phyloP scores from a whole-genome alignment of 2,329 filamentous ascomycete genomes.

The Aspergillus felis region DNA sequence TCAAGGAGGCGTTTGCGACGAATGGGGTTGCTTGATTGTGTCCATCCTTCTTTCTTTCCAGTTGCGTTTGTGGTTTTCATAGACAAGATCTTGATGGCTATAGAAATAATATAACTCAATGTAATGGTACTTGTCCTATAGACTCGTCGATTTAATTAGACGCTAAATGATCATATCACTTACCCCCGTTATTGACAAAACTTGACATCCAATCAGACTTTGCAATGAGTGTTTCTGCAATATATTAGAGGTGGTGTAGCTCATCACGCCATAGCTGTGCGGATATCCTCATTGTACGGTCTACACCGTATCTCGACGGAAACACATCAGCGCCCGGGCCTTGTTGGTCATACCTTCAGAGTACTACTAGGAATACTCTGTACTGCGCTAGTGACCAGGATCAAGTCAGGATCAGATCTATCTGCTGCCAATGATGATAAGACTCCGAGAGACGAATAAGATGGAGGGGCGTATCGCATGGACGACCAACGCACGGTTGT shows the following conservation, averaged over 20 bases:
- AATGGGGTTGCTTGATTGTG: conserved; percentile 1
- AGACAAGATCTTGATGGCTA: neutral
- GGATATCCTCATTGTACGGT: neutral
- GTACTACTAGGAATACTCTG: neutral
- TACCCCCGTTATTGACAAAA: neutral
- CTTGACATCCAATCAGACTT: neutral
- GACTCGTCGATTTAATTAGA: neutral
- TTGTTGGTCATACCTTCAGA: neutral
- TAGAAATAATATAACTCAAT: no score
- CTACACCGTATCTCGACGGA: no score
- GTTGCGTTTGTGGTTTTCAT: neutral
- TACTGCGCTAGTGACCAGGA: neutral
- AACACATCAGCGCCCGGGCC: no score
- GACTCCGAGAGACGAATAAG: neutral
- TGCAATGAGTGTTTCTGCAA: neutral
- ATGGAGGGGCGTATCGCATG: neutral
- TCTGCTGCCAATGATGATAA: neutral
- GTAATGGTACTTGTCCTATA: no score
- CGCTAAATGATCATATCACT: neutral
- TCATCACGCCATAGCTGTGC: neutral
- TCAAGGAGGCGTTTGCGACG: conserved; percentile 9
- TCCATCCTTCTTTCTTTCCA: neutral
- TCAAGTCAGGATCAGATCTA: neutral
- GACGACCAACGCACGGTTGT: neutral
- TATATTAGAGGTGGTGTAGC: neutral